Conservation (phyloP, 805 yeast species). For the Candida insectalens region DNA sequence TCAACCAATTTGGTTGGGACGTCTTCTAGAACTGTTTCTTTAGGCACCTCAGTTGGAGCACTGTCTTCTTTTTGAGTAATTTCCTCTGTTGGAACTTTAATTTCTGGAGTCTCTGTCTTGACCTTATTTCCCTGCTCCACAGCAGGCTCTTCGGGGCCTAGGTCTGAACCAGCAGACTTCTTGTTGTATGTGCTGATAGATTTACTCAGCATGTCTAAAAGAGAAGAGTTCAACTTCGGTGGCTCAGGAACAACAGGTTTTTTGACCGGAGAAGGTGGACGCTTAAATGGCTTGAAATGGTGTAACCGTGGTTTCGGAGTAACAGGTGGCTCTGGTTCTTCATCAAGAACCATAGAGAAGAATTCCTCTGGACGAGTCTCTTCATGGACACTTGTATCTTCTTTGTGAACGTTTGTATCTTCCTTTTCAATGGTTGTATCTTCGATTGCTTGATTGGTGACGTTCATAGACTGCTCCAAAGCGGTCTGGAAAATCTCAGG, state of each 20-base stretch:
- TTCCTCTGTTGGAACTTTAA: too few species aligned
- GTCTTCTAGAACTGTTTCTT: slow-evolving; percentile 1
- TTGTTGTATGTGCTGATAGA: slow-evolving; percentile 13
- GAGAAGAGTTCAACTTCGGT: slow-evolving; percentile 14
- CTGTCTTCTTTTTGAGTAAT: too few species aligned
- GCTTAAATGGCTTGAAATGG: neutral
- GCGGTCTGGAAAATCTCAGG: slow-evolving; percentile 7
- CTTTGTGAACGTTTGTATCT: neutral
- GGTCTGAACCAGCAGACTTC: slow-evolving; percentile 1
- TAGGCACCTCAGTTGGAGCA: slow-evolving; percentile 6
- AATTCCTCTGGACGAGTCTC: neutral
- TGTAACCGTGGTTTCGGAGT: neutral
- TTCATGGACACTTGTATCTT: too few species aligned
- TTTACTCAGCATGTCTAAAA: slow-evolving; percentile 11
- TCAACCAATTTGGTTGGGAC: slow-evolving; percentile 4
- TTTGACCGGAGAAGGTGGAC: slow-evolving; percentile 4
- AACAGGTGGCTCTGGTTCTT: neutral
- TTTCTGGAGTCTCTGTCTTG: neutral
- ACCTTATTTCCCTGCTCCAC: neutral
- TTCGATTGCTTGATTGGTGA: too few species aligned
- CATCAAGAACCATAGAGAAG: neutral
- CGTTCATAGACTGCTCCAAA: slow-evolving; percentile 3
- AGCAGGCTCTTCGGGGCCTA: neutral
- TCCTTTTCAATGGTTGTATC: too few species aligned
- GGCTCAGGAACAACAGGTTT: slow-evolving; percentile 18